Conservation (phyloP, 2,329 filamentous ascomycete species). For the Xylaria sp. region DNA sequence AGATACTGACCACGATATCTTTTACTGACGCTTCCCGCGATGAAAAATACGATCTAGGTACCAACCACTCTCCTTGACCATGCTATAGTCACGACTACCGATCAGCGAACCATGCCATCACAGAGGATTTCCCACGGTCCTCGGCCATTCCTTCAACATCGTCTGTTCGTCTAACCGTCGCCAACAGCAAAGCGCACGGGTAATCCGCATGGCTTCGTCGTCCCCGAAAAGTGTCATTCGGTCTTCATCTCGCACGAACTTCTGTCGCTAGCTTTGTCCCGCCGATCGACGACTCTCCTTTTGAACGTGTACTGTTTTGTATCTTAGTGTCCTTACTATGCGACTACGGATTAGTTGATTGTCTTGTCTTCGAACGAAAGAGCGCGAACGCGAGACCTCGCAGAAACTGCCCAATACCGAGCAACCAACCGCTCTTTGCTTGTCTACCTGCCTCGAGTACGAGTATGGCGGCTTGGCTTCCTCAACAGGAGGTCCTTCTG, state of each 20-base stretch:
- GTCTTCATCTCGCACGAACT: neutral
- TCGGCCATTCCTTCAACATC: slow-evolving; percentile 10
- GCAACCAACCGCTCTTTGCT: neutral
- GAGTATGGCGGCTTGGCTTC: slow-evolving; percentile 10
- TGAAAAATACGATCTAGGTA: neutral
- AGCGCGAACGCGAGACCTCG: neutral
- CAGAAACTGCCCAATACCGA: neutral
- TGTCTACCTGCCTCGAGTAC: neutral
- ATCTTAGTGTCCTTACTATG: slow-evolving; percentile 1
- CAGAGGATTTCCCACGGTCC: slow-evolving; percentile 1
- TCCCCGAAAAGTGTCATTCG: neutral
- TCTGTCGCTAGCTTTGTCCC: neutral
- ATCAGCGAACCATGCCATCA: slow-evolving; percentile 1
- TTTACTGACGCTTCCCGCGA: neutral
- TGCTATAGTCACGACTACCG: neutral
- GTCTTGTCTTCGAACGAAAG: neutral
- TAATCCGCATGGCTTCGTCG: neutral
- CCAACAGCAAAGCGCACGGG: neutral
- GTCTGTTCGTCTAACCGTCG: neutral
- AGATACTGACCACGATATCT: neutral
- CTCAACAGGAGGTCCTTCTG: slow-evolving; percentile 12
- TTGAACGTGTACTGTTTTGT: too few relatives aligned
- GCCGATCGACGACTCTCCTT: neutral
- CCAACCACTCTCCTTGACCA: neutral
- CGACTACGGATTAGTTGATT: slow-evolving; percentile 5